A percentile compares a stretch with the other conserved stretches of the same genome.
Conservation (phyloP, 108 stramenopile species). For the Cylindrotheca closterium region DNA sequence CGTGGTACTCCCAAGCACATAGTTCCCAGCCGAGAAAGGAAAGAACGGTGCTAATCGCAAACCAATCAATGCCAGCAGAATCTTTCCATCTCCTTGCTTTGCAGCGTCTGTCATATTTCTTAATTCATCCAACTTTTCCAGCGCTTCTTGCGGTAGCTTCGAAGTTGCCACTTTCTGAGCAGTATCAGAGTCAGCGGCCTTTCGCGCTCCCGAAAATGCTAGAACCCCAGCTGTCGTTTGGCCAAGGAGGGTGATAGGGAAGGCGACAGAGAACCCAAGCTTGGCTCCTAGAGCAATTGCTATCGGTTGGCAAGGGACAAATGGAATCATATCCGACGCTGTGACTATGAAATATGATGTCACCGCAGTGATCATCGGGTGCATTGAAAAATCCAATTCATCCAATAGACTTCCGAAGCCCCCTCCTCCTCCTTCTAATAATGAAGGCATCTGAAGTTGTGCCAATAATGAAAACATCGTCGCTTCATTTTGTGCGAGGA, state of each 20-base stretch:
- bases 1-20: slow-evolving; percentile 22
- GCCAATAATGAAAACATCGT: neutral
- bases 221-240: slow-evolving; percentile 24
- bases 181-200: slow-evolving; percentile 4
- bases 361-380: neutral
- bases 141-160: neutral
- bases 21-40: slow-evolving; percentile 32
- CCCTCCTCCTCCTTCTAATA: no score
- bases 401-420: neutral
- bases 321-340: slow-evolving; percentile 24
- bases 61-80: slow-evolving; percentile 26
- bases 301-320: slow-evolving; percentile 29
- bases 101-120: neutral
- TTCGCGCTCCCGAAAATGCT: slow-evolving; percentile 11
- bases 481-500: neutral
- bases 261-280: slow-evolving; percentile 4
- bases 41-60: slow-evolving; percentile 30
- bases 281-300: slow-evolving; percentile 18
- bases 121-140: neutral
- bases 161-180: neutral
- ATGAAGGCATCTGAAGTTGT: no score
- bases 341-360: slow-evolving; percentile 11
- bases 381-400: neutral
- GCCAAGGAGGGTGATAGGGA: slow-evolving; percentile 11
- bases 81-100: neutral